Evolutionary conservation across 208 protist species (phyloP).

Genomic region (Leishmania major): DNA sequence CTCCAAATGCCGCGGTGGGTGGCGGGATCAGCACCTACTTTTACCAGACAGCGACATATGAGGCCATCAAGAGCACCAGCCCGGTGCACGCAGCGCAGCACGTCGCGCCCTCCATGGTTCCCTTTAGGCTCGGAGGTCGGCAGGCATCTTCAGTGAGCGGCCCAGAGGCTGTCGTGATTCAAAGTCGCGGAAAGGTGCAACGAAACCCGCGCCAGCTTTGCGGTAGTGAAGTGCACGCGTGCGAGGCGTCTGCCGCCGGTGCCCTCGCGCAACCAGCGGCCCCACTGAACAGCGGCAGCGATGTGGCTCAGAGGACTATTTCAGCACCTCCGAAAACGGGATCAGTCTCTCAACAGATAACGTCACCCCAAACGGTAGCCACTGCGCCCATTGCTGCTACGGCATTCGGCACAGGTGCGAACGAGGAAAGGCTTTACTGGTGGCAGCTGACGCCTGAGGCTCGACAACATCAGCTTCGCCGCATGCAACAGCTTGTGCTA

Average conservation of each 20-base stretch:
- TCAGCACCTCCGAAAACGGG: background rate
- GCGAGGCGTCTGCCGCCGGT: background rate
- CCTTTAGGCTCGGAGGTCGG: slow-evolving; percentile 14
- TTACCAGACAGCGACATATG: slow-evolving; percentile 69
- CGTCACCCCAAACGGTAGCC: background rate
- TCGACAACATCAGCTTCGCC: slow-evolving; percentile 48
- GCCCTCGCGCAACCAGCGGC: background rate
- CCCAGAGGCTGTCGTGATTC: background rate
- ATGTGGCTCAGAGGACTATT: background rate
- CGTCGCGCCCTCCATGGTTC: slow-evolving; percentile 28
- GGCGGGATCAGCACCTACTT: slow-evolving; percentile 13
- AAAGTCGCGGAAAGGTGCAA: background rate
- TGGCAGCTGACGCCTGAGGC: slow-evolving; percentile 66
- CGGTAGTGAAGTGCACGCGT: background rate
- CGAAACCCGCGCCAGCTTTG: background rate
- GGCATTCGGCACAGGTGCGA: background rate
- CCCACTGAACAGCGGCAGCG: background rate
- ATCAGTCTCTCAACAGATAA: background rate
- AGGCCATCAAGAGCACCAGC: slow-evolving; percentile 61
- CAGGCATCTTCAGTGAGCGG: background rate
- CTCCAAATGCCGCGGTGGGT: background rate
- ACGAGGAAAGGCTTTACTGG: slow-evolving; percentile 57
- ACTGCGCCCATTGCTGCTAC: background rate
- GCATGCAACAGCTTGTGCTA: slow-evolving; percentile 33
- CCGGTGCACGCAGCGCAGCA: slow-evolving; percentile 36